Conservation (phyloP, 164 flowering plant species). For the Umbellularia californica region DNA sequence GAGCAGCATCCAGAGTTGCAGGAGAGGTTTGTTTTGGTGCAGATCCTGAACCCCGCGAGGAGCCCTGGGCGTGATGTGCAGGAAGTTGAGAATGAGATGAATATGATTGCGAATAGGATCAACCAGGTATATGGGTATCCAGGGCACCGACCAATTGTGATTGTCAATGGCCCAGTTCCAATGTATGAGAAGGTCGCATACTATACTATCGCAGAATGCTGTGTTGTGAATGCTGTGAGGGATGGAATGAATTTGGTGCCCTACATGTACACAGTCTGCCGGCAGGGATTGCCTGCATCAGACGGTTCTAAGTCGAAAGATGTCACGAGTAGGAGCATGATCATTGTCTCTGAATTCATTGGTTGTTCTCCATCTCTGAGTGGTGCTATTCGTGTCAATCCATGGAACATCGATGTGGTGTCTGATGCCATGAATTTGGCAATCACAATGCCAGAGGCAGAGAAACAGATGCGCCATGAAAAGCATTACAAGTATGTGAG, state of each 20-base stretch:
- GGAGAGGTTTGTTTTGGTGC: conserved; percentile 47
- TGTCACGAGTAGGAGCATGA: conserved; percentile 9
- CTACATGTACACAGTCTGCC: conserved; percentile 14
- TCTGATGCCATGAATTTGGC: conserved; percentile 18
- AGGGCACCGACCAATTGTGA: conserved; percentile 41
- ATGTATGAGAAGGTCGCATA: conserved; percentile 42
- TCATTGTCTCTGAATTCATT: conserved; percentile 20
- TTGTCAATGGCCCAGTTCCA: conserved; percentile 27
- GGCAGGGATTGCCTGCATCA: conserved; percentile 10
- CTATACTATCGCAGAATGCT: conserved; percentile 28
- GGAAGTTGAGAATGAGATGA: conserved; percentile 30
- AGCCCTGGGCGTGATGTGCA: conserved; percentile 41
- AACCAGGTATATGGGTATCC: conserved; percentile 27
- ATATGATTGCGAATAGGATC: conserved; percentile 5
- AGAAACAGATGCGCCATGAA: conserved; percentile 19
- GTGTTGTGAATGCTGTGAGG: conserved; percentile 19
- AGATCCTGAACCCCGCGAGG: conserved; percentile 53
- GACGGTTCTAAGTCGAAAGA: background rate
- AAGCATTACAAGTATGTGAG: conserved; percentile 21
- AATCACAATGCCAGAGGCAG: conserved; percentile 10
- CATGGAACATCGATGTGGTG: conserved; percentile 20
- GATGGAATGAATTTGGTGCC: conserved; percentile 22
- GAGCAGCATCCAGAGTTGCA: conserved; percentile 19
- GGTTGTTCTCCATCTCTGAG: conserved; percentile 23
- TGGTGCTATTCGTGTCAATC: conserved; percentile 18